Conservation (phyloP, 345 rosid species). For the Theobroma cacao region DNA sequence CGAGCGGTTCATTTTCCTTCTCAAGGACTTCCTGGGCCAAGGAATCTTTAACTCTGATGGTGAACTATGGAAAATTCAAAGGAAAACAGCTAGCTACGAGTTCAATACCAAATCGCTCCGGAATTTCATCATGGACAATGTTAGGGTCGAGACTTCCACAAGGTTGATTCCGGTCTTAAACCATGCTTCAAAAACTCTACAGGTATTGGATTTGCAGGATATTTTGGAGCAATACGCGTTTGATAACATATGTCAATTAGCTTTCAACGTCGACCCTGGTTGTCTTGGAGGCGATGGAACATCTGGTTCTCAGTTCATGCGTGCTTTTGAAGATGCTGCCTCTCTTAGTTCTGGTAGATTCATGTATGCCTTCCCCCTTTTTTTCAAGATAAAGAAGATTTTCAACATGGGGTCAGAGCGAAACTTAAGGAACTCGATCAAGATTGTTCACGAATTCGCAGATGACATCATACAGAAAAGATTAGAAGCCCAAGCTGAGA, state of each 20-base stretch:
- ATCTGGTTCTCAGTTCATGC: constrained; percentile 18
- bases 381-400: constrained; percentile 9
- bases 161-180: constrained; percentile 19
- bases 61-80: constrained; percentile 26
- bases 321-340: constrained; percentile 25
- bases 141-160: constrained; percentile 1
- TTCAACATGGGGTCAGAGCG: constrained; percentile 37
- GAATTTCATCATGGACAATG: constrained; percentile 9
- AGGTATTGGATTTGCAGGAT: constrained; percentile 20
- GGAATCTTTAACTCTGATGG: constrained; percentile 27
- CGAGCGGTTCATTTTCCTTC: constrained; percentile 5
- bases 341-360: constrained; percentile 23
- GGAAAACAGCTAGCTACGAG: constrained; percentile 25
- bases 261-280: constrained; percentile 17
- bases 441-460: constrained; percentile 29
- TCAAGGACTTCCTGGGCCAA: constrained; percentile 14
- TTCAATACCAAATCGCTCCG: constrained; percentile 28
- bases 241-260: constrained; percentile 25
- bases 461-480: constrained; percentile 26
- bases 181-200: background rate
- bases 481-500: constrained; percentile 15
- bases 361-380: background rate
- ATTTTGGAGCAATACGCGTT: constrained; percentile 26
- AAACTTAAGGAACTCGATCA: constrained; percentile 27
- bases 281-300: constrained; percentile 19